Percentiles rank a stretch among this genome's conserved stretches.
Evolutionary conservation across 768 basidiomycete genomes (phyloP).

Genomic region (Megacollybia marginata): DNA sequence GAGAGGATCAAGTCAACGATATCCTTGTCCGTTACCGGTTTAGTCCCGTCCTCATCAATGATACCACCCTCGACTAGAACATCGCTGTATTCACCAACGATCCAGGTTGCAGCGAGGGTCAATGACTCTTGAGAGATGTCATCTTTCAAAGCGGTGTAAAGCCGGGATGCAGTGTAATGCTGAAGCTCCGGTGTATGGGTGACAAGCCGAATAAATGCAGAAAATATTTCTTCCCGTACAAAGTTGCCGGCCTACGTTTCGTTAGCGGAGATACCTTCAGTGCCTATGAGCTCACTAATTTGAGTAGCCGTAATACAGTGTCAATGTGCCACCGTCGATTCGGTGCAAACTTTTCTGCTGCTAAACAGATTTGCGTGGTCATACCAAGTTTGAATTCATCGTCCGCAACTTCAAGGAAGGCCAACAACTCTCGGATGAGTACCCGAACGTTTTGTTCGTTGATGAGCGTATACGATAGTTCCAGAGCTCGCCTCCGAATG

Average conservation of each 20-base stretch:
- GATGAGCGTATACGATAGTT: conserved; percentile 94
- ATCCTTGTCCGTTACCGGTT: conserved; percentile 71
- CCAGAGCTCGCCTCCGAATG: conserved; percentile 92
- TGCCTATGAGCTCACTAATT: conserved; percentile 52
- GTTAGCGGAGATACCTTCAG: not conserved
- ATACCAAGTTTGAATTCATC: conserved; percentile 98
- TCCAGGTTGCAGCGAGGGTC: conserved; percentile 89
- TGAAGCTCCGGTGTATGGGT: conserved; percentile 97
- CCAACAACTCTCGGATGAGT: conserved; percentile 85
- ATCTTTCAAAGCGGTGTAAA: conserved; percentile 78
- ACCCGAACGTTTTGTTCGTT: conserved; percentile 92
- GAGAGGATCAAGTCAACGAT: conserved; percentile 81
- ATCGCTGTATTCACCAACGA: conserved; percentile 96
- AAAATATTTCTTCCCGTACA: conserved; percentile 92
- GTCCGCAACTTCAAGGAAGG: conserved; percentile 96
- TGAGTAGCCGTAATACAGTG: conserved; percentile 87
- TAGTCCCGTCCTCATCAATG: conserved; percentile 44
- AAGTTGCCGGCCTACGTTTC: conserved; percentile 85
- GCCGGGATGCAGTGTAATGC: conserved; percentile 86
- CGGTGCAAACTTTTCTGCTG: conserved; percentile 93
- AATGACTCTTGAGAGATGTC: conserved; percentile 97
- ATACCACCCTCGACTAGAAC: conserved; percentile 80
- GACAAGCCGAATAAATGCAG: conserved; percentile 91
- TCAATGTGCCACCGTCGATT: conserved; percentile 99
- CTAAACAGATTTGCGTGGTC: conserved; percentile 95